Evolutionary conservation across 1,139 yeast genomes (phyloP), one percentile per base, ranked within the genome.

Genomic region (Candida buenavistaensis): DNA sequence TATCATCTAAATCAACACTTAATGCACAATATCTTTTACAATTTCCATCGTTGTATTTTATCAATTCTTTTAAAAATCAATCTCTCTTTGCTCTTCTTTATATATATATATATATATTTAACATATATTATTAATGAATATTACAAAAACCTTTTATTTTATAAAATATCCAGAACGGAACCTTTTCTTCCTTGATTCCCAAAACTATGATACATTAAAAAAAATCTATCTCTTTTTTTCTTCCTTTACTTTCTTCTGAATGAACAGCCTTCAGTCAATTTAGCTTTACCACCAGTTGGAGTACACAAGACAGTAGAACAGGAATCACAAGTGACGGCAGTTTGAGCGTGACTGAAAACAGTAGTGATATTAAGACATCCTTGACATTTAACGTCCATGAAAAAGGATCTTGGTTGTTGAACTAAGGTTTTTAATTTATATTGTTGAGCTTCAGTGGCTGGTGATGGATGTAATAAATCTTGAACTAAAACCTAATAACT

Each of bases 201-300:
- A 9, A 20, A 20, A 10, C n/a, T 3, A 4, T 20, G 22, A 6
- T 20, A 11, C 6, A 3, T 20, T 20, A 4, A 9, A 9, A 9
- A 6, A 9, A 20, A 9, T 20, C n/a, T 20, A 11, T 20, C 4
- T 22, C 3, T 22, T 3, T 6, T n/a, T 22, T 22, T 22, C 12
- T 22, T 22, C 6, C 12, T 22, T 81, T 88, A 92, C 85, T 92
- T 90, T 78, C 87, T 87, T 83, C 98, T 89, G 95, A 88, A 92
- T 62, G 98, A 92, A 65, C 92, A 84, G 67, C 97, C 98, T 79
- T 92, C 97, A 58, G 97, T 86, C 72, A 92, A 83, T 77, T 86
- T 88, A 64, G 97, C 96, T 82, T 92, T 92, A 80, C 98, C 98
- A 80, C 98, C 98, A 52, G 97, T 87, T 67, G 98, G 98, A 66